Percentiles rank a stretch among this genome's conserved stretches.
phyloP scores from a whole-genome alignment of 805 yeast genomes.

The Kuraishia borneana region DNA sequence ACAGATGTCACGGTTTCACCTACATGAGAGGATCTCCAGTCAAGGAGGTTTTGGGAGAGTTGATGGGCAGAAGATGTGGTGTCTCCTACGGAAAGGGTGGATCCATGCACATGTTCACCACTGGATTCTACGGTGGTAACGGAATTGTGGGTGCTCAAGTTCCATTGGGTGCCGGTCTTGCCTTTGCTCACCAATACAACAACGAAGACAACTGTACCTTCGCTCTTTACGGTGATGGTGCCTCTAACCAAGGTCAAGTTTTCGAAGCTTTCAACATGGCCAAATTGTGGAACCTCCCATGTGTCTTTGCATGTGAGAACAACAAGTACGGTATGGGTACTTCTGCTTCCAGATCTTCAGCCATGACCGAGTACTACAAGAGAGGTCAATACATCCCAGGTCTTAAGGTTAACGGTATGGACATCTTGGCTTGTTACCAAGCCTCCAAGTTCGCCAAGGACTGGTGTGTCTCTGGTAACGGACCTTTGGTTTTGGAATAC shows the following conservation, averaged over 20 bases:
- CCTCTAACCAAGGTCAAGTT: constrained; percentile 98
- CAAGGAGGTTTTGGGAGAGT: constrained; percentile 82
- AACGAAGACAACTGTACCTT: constrained; percentile 72
- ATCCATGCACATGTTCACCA: constrained; percentile 97
- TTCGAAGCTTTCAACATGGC: constrained; percentile 99
- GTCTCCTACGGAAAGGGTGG: constrained; percentile 98
- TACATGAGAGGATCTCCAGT: constrained; percentile 93
- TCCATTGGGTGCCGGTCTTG: constrained; percentile 94
- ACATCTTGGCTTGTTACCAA: constrained; percentile 86
- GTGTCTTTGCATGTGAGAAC: constrained; percentile 93
- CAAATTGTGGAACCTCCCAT: constrained; percentile 94
- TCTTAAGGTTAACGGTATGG: constrained; percentile 98
- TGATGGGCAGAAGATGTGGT: constrained; percentile 95
- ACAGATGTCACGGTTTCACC: constrained; percentile 98
- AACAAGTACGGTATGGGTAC: constrained; percentile 99
- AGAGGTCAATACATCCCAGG: constrained; percentile 99
- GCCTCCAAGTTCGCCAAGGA: constrained; percentile 96
- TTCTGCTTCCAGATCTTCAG: constrained; percentile 92
- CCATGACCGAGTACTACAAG: constrained; percentile 92
- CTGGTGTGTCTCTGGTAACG: constrained; percentile 88
- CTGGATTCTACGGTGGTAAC: constrained; percentile 97
- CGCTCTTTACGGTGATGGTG: constrained; percentile 97
- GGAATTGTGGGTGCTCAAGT: constrained; percentile 99
- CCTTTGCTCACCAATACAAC: constrained; percentile 95
- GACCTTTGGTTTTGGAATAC: constrained; percentile 92